A percentile compares a stretch with the other conserved stretches of the same genome.
Conservation (phyloP, 495 filamentous ascomycete species). For the Neurospora sp. region DNA sequence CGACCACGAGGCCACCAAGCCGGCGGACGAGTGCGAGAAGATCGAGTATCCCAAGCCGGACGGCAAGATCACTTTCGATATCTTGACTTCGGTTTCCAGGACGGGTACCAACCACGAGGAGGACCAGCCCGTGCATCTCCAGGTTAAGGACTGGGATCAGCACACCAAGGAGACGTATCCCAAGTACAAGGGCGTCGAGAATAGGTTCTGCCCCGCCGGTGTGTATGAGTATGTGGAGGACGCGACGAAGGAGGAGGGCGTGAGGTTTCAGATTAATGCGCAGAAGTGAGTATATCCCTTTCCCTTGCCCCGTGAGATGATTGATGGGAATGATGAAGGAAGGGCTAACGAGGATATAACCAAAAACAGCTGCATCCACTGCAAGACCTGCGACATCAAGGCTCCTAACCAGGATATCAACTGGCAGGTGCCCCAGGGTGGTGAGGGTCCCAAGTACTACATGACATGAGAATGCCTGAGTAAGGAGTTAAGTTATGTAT, state of each 20-base stretch:
- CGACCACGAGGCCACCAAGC: constrained; percentile 69
- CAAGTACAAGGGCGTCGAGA: constrained; percentile 84
- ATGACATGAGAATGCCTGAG: constrained; percentile 52
- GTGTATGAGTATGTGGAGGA: constrained; percentile 99
- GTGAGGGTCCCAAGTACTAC: constrained; percentile 93
- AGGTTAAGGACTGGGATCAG: constrained; percentile 88
- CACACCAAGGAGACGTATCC: constrained; percentile 79
- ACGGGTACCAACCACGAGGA: constrained; percentile 99
- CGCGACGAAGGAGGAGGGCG: constrained; percentile 64
- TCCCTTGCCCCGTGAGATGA: background rate
- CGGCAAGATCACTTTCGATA: constrained; percentile 87
- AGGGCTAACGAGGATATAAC: constrained; percentile 3
- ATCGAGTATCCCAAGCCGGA: constrained; percentile 97
- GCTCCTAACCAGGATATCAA: constrained; percentile 93
- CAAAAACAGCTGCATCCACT: constrained; percentile 77
- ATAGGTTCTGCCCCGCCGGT: constrained; percentile 97
- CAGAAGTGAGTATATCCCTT: constrained; percentile 66
- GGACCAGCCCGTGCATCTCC: constrained; percentile 92
- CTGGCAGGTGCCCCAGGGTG: constrained; percentile 90
- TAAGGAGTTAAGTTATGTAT: background rate
- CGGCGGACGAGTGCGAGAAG: constrained; percentile 67
- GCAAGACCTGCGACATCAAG: constrained; percentile 99
- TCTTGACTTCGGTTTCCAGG: constrained; percentile 83
- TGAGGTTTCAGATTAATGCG: constrained; percentile 94
- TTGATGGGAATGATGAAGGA: background rate